phyloP scores from a whole-genome alignment of 306 rosid species.

The Prunus persica region Prunus_persica_NCBIv2 NC_034011.1:27152001-27152500 shows the following conservation, averaged over 20 bases:
- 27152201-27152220: slow-evolving; percentile 9
- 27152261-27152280: slow-evolving; percentile 71
- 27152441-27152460: slow-evolving; percentile 10
- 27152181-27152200: slow-evolving; percentile 17
- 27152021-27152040: slow-evolving; percentile 87
- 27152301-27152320: slow-evolving; percentile 58
- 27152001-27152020: slow-evolving; percentile 65
- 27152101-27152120: slow-evolving; percentile 56
- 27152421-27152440: neutral
- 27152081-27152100: slow-evolving; percentile 89
- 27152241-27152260: slow-evolving; percentile 25
- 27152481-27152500: slow-evolving; percentile 11
- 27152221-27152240: neutral
- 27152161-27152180: slow-evolving; percentile 89
- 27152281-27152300: slow-evolving; percentile 66
- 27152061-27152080: slow-evolving; percentile 68
- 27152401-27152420: slow-evolving; percentile 24
- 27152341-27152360: slow-evolving; percentile 46
- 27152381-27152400: slow-evolving; percentile 49
- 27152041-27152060: slow-evolving; percentile 85
- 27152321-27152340: slow-evolving; percentile 42
- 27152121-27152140: slow-evolving; percentile 79
- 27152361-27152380: slow-evolving; percentile 52
- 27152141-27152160: slow-evolving; percentile 86
- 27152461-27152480: slow-evolving; percentile 19